phyloP scores from a whole-genome alignment of 768 basidiomycete species.

The Lanmaoa rubissima region DNA sequence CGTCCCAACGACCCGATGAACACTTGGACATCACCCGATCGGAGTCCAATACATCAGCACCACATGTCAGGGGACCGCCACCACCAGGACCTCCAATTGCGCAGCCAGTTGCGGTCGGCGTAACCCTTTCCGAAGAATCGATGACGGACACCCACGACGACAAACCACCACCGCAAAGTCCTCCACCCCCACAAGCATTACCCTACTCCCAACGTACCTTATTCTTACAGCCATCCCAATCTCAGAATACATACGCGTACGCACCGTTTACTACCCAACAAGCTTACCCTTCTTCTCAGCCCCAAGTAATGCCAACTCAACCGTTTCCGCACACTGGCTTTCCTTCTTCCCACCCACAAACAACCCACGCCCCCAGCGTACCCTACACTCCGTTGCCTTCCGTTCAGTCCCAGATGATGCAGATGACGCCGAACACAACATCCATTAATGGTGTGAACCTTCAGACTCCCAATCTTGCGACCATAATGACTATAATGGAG shows the following conservation, averaged over 20 bases:
- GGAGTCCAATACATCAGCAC: neutral
- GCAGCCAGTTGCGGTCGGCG: neutral
- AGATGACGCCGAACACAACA: slow-evolving; percentile 9
- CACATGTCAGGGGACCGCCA: neutral
- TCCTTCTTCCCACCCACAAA: slow-evolving; percentile 19
- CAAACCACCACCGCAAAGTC: neutral
- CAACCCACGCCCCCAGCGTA: slow-evolving; percentile 1
- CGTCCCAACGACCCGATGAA: slow-evolving; percentile 12
- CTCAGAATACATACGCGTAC: slow-evolving; percentile 17
- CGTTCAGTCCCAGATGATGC: slow-evolving; percentile 16
- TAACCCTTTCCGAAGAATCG: slow-evolving; percentile 3
- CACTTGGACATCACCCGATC: neutral
- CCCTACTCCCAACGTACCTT: slow-evolving; percentile 12
- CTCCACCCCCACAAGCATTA: slow-evolving; percentile 10
- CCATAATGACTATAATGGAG: slow-evolving; percentile 32
- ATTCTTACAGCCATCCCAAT: slow-evolving; percentile 17
- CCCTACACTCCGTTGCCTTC: slow-evolving; percentile 14
- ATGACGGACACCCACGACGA: neutral
- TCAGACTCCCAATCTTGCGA: slow-evolving; percentile 23
- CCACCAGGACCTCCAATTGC: neutral
- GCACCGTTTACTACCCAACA: slow-evolving; percentile 18
- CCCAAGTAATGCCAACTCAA: slow-evolving; percentile 16
- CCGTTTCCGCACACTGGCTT: slow-evolving; percentile 15
- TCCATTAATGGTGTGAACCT: slow-evolving; percentile 11
- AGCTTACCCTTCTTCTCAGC: slow-evolving; percentile 17